These are phyloP conservation scores for Phaffia australis DNA, from an alignment of 768 basidiomycete species.

Conservation along the genomic window DNA sequence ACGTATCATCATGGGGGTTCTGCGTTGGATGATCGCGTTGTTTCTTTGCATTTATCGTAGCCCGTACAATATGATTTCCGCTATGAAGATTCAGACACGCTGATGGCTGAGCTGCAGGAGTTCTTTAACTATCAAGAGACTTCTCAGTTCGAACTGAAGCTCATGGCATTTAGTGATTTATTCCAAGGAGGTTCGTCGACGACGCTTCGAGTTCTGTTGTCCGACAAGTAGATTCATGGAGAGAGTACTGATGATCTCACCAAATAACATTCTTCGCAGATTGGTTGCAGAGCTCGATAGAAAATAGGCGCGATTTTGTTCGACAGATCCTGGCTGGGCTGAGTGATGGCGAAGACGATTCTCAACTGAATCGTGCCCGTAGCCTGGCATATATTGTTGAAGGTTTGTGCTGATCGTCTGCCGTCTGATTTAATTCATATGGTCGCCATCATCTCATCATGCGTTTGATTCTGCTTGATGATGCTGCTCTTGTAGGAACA, in stretches of 20 bases:
- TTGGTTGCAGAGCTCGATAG: too few relatives aligned
- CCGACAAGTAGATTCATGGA: too few relatives aligned
- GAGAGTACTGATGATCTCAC: too few relatives aligned
- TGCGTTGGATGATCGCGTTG: constrained; percentile 13
- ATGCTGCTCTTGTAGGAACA: constrained; percentile 48
- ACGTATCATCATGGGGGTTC: too few relatives aligned
- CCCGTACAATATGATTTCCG: constrained; percentile 62
- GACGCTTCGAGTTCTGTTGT: too few relatives aligned
- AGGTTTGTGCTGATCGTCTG: constrained; percentile 46
- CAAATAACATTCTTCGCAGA: too few relatives aligned
- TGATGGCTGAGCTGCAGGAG: constrained; percentile 92
- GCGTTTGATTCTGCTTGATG: constrained; percentile 4
- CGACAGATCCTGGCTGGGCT: too few relatives aligned
- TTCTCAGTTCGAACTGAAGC: constrained; percentile 74
- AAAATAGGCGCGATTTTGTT: too few relatives aligned
- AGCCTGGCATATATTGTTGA: constrained; percentile 82
- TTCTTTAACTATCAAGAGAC: constrained; percentile 97
- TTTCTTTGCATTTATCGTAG: neutral
- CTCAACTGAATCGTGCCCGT: constrained; percentile 59
- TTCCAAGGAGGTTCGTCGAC: constrained; percentile 38
- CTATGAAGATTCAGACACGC: constrained; percentile 91
- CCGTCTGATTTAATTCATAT: neutral
- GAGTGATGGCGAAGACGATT: neutral
- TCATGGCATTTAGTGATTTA: constrained; percentile 76
- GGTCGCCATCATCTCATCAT: neutral